Evolutionary conservation across 495 filamentous ascomycete species (phyloP), one percentile per base, ranked within the genome.

Genomic region (Clavariopsis aquatica): DNA sequence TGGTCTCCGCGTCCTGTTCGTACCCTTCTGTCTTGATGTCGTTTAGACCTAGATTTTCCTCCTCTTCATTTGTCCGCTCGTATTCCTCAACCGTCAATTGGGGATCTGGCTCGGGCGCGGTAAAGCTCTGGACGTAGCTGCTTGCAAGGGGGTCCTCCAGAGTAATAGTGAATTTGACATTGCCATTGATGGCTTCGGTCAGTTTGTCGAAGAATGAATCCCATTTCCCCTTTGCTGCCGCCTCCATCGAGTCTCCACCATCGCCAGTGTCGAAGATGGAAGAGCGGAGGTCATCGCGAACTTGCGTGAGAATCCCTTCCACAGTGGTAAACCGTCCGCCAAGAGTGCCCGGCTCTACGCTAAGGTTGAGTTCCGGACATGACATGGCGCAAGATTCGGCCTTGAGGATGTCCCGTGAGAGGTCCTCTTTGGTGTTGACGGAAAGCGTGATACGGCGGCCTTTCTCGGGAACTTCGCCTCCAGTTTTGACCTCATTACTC

Each of bases 251-350:
- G 76, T 98, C 94, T 34, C 90, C 89, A 1, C 75, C 72, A 23
- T 81, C 78, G 29, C 79, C 85, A 17, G 85, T 79, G 69, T 96
- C 87, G 77, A 93, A 98, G 69, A 97, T 93, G 60, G 92, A 88
- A 41, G 82, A 84, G 69, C 85, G 85, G 43, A 98, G 80, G 73
- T 98, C 93, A 72, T 96, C 88, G 41, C 92, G 85, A 57, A 98
- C 87, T 74, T 98, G 92, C 0, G 90, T 93, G n/a, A 98, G 81
- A 22, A 97, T 83, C 64, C 94, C 94, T 76, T 98, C 95, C 20
- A 98, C 85, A 5, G 95, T 98, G 10, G 94, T 98, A 80, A 98
- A 98, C 43, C 93, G 87, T n/a, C 93, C 93, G 64, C 94, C 94
- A 4, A 98, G 83, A 0, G 93, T 97, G 45, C 94, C 94, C 0